These are phyloP conservation scores for Scheffersomyces amazonensis DNA, from an alignment of 805 yeast genomes.

Conservation along the genomic window DNA sequence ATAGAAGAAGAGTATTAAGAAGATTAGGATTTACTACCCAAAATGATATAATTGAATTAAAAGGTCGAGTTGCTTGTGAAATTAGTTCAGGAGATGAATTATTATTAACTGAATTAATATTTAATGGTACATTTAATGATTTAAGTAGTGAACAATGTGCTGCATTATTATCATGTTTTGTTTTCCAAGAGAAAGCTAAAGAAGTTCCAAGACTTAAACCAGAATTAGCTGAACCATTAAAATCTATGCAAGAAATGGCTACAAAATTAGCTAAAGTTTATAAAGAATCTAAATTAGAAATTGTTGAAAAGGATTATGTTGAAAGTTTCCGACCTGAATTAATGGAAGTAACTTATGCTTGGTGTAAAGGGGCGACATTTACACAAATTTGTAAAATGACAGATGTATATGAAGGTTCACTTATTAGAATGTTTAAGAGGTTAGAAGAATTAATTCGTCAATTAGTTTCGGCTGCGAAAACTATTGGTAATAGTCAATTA, in stretches of 20 bases:
- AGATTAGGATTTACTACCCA: slow-evolving; percentile 87
- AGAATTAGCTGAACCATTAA: slow-evolving; percentile 88
- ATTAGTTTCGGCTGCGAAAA: slow-evolving; percentile 85
- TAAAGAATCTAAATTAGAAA: slow-evolving; percentile 84
- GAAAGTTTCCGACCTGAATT: slow-evolving; percentile 89
- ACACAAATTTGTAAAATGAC: slow-evolving; percentile 98
- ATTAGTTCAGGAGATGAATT: slow-evolving; percentile 89
- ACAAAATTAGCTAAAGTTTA: slow-evolving; percentile 83
- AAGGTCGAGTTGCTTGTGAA: slow-evolving; percentile 97
- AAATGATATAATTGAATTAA: slow-evolving; percentile 87
- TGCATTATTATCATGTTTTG: slow-evolving; percentile 88
- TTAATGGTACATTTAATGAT: slow-evolving; percentile 93
- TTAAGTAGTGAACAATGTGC: slow-evolving; percentile 89
- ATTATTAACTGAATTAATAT: slow-evolving; percentile 83
- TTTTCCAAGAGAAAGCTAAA: slow-evolving; percentile 93
- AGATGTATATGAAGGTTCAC: slow-evolving; percentile 95
- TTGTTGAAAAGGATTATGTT: slow-evolving; percentile 88
- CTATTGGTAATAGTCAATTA: slow-evolving; percentile 86
- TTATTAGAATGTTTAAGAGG: slow-evolving; percentile 92
- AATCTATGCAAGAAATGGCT: slow-evolving; percentile 89
- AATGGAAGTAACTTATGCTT: slow-evolving; percentile 94
- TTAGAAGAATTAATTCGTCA: slow-evolving; percentile 91
- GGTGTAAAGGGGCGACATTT: slow-evolving; percentile 96
- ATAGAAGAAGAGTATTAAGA: slow-evolving; percentile 88
- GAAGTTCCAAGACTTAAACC: slow-evolving; percentile 83